Percentiles rank a stretch among this genome's conserved stretches.
These are phyloP conservation scores for Aspergillus tamarii DNA, from an alignment of 2,329 filamentous ascomycete genomes.

Conservation along the genomic window DNA sequence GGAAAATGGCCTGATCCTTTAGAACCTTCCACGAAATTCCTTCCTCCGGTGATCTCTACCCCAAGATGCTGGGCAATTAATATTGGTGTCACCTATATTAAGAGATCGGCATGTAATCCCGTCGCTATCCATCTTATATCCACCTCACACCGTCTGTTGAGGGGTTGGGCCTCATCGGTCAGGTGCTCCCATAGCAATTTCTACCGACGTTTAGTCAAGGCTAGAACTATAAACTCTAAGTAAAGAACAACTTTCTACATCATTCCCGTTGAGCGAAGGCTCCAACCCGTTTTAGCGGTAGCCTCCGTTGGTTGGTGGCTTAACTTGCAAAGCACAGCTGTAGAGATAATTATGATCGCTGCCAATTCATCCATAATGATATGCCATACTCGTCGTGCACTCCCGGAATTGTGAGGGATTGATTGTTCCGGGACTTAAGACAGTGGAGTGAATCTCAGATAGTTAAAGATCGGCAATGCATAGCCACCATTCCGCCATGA, in stretches of 20 bases:
- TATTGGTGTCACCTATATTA: background rate
- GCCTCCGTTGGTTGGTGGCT: background rate
- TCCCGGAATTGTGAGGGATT: background rate
- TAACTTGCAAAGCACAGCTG: background rate
- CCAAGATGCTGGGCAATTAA: background rate
- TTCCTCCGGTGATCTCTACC: background rate
- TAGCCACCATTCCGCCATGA: background rate
- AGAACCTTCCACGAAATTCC: background rate
- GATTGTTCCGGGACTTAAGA: background rate
- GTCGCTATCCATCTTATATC: background rate
- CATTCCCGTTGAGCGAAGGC: background rate
- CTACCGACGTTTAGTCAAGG: background rate
- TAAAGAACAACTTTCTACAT: background rate
- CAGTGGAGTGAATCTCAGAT: background rate
- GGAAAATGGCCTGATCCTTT: background rate
- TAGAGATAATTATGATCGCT: background rate
- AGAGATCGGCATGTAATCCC: background rate
- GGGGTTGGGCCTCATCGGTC: background rate
- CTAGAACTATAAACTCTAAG: background rate
- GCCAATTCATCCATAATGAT: background rate
- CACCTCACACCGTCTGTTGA: background rate
- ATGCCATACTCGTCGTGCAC: no score
- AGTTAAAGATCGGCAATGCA: background rate
- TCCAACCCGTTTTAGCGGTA: background rate
- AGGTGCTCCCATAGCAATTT: background rate